These are phyloP conservation scores for Sporothrix protearum DNA, from an alignment of 2,329 filamentous ascomycete species.

Conservation along the genomic window DNA sequence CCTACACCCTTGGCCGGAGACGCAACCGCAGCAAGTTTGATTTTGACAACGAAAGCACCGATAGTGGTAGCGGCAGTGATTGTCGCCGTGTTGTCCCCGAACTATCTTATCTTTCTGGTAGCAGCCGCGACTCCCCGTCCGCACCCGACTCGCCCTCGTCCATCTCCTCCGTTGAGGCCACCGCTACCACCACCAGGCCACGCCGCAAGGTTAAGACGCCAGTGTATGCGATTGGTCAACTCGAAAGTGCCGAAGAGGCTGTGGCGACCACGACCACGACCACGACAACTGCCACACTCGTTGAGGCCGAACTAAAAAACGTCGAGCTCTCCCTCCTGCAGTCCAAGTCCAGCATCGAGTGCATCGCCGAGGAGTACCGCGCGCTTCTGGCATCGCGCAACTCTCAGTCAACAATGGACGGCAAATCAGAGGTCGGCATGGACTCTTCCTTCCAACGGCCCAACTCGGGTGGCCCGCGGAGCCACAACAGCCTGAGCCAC, in stretches of 20 bases:
- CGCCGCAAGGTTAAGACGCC: conserved; percentile 52
- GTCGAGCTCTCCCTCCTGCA: conserved; percentile 25
- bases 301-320: not conserved
- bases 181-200: conserved; percentile 32
- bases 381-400: conserved; percentile 44
- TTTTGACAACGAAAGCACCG: not conserved
- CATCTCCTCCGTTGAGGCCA: conserved; percentile 3
- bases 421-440: conserved; percentile 31
- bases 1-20: not conserved
- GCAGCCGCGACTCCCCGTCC: conserved; percentile 22
- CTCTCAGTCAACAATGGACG: conserved; percentile 36
- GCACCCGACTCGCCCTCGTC: conserved; percentile 29
- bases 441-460: not conserved
- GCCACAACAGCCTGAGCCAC: too few relatives aligned
- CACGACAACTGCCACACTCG: not conserved
- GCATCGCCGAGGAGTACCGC: conserved; percentile 51
- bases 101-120: conserved; percentile 37
- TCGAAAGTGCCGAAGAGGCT: conserved; percentile 38
- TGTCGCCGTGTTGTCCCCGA: conserved; percentile 35
- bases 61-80: conserved; percentile 9
- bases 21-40: not conserved
- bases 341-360: conserved; percentile 42
- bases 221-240: conserved; percentile 48
- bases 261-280: too few relatives aligned
- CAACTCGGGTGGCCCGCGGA: not conserved